Evolutionary conservation across 2,329 filamentous ascomycete genomes (phyloP), one percentile per base, ranked within the genome.

Genomic region (Botrytis paeoniae): DNA sequence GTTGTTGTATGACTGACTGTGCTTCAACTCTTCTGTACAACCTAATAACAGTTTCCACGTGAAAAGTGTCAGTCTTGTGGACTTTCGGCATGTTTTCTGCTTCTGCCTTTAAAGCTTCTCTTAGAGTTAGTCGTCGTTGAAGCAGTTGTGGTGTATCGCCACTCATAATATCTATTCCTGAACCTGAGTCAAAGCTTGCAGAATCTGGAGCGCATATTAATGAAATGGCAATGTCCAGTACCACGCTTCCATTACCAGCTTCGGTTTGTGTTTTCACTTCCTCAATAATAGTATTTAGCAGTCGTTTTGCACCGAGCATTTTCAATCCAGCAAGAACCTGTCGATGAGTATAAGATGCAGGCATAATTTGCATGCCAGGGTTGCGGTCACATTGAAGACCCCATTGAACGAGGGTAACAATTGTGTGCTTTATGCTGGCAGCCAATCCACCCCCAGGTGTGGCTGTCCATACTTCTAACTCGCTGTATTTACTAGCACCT

Each of bases 331-430:
- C 85, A 14, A 93, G 85, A 4, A 94, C 83, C 75, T 92, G 90
- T 7, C 91, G 89, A 79, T 94, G 92, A 0, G 91, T 93, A 80
- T 95, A 95, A 18, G 87, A 85, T 0, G 92, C 85, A 1, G 88
- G 88, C 83, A 87, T 87, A 45, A 83, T 83, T 73, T 86, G 88
- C 51, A 86, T 81, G 7, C 83, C 83, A 0, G 88, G 86, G 69
- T 89, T 86, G 32, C 65, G 48, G 9, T 35, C 35, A 51, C 65
- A 69, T 41, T 69, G 65, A 57, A 89, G 82, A 45, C 86, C 88
- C 93, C 93, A 95, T 66, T 89, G 85, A 2, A 91, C 85, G 7
- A 95, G 86, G 1, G 84, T 85, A 71, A 89, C 87, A 1, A 93
- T 83, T 0, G 88, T 89, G 71, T 88, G 86, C 60, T 89, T 87